phyloP scores from a whole-genome alignment of 768 basidiomycete species.

The Amanita thiersii region DNA sequence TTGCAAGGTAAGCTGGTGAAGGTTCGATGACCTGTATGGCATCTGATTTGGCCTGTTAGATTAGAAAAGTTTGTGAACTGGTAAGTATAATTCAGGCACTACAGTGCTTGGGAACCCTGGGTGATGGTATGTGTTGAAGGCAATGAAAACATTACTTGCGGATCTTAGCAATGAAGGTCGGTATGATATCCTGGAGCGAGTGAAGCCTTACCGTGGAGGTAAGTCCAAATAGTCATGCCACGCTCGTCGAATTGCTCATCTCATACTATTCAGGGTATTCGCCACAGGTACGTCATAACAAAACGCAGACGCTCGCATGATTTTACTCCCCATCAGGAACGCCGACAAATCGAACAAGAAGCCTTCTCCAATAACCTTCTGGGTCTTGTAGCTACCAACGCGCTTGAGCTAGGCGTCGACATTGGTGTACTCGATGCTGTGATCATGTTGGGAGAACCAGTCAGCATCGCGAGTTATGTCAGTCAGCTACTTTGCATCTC shows the following conservation, averaged over 20 bases:
- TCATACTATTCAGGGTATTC: slow-evolving; percentile 50
- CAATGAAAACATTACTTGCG: slow-evolving; percentile 68
- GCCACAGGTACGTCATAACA: slow-evolving; percentile 37
- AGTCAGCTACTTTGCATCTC: slow-evolving; percentile 14
- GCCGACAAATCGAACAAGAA: slow-evolving; percentile 76
- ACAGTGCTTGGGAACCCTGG: no score
- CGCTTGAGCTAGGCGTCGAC: slow-evolving; percentile 87
- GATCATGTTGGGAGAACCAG: slow-evolving; percentile 82
- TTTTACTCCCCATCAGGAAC: slow-evolving; percentile 41
- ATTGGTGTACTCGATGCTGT: slow-evolving; percentile 86
- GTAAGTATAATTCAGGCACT: slow-evolving; percentile 42
- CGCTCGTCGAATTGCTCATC: background rate
- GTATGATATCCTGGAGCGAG: slow-evolving; percentile 63
- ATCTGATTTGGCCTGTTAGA: no score
- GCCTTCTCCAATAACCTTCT: slow-evolving; percentile 80
- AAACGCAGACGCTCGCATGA: background rate
- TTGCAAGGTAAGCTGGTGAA: no score
- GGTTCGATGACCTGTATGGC: no score
- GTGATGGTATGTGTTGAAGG: no score
- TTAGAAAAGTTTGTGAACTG: slow-evolving; percentile 75
- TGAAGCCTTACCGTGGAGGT: slow-evolving; percentile 85
- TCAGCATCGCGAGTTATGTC: slow-evolving; percentile 74
- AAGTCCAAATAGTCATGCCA: slow-evolving; percentile 12
- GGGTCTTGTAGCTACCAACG: slow-evolving; percentile 86
- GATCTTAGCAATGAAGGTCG: slow-evolving; percentile 71